A percentile compares a stretch with the other conserved stretches of the same genome.
Conservation (phyloP, 306 rosid species). For the Psophocarpus tetragonolobus region DNA sequence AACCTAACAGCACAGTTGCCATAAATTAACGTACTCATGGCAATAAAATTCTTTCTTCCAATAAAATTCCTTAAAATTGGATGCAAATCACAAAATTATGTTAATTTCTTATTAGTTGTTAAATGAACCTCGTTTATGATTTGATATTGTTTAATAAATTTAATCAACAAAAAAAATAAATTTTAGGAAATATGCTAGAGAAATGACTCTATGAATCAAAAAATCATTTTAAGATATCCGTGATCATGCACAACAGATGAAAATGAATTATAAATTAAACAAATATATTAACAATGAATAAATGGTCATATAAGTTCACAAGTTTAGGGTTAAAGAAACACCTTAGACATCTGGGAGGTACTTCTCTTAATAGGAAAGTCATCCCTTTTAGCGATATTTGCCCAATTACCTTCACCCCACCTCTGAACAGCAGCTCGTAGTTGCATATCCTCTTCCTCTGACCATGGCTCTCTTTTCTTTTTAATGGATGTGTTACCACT, state of each 20-base stretch:
- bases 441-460: constrained; percentile 72
- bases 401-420: constrained; percentile 86
- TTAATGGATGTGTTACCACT: constrained; percentile 25
- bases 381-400: constrained; percentile 49
- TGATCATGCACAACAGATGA: not conserved
- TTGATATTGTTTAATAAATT: too few relatives aligned
- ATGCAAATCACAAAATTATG: too few relatives aligned
- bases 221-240: too few relatives aligned
- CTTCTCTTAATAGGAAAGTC: constrained; percentile 56
- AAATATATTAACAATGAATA: not conserved
- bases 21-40: too few relatives aligned
- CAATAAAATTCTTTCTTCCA: too few relatives aligned
- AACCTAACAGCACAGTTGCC: too few relatives aligned
- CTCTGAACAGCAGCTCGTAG: constrained; percentile 61
- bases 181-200: too few relatives aligned
- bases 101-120: too few relatives aligned
- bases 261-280: not conserved
- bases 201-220: too few relatives aligned
- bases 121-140: too few relatives aligned
- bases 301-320: not conserved
- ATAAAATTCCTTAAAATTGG: too few relatives aligned
- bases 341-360: constrained; percentile 77
- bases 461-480: constrained; percentile 75
- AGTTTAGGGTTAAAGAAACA: constrained; percentile 6
- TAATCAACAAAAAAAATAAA: too few relatives aligned